A percentile compares a stretch with the other conserved stretches of the same genome.
These are phyloP conservation scores for Colletotrichum sp. DNA, from an alignment of 2,329 filamentous ascomycete genomes.

Conservation along the genomic window DNA sequence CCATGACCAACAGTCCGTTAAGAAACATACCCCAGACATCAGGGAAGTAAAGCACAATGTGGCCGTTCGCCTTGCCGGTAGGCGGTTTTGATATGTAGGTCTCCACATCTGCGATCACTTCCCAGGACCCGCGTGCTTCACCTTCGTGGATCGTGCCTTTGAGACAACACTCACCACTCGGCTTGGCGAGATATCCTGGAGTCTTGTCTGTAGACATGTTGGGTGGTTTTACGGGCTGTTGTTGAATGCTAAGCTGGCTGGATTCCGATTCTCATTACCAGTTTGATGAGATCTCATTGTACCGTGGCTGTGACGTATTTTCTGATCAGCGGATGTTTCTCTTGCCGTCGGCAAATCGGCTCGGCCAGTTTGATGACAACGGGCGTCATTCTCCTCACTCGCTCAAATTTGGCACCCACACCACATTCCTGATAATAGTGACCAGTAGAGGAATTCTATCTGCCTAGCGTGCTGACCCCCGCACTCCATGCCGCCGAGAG, in stretches of 20 bases:
- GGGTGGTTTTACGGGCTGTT: not conserved
- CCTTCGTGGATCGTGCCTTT: not conserved
- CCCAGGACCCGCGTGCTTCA: not conserved
- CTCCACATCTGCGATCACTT: not conserved
- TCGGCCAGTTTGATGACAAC: not conserved
- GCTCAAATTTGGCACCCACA: not conserved
- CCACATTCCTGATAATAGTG: not conserved
- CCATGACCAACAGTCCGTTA: not conserved
- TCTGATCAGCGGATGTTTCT: not conserved
- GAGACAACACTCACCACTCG: not conserved
- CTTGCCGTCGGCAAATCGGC: not conserved
- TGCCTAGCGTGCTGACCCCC: not conserved
- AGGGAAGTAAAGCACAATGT: not conserved
- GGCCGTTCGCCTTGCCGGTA: not conserved
- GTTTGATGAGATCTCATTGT: rapidly evolving
- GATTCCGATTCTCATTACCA: not conserved
- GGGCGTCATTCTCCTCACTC: not conserved
- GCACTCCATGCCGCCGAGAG: not conserved
- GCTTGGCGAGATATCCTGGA: not conserved
- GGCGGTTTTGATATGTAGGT: not conserved
- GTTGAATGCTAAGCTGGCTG: not conserved
- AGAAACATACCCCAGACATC: not conserved
- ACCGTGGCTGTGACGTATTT: not conserved
- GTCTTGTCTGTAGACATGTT: not conserved
- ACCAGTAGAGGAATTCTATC: not conserved